Evolutionary conservation across 768 basidiomycete genomes (phyloP), one percentile per base, ranked within the genome.

Genomic region (Boletus coccyginus): DNA sequence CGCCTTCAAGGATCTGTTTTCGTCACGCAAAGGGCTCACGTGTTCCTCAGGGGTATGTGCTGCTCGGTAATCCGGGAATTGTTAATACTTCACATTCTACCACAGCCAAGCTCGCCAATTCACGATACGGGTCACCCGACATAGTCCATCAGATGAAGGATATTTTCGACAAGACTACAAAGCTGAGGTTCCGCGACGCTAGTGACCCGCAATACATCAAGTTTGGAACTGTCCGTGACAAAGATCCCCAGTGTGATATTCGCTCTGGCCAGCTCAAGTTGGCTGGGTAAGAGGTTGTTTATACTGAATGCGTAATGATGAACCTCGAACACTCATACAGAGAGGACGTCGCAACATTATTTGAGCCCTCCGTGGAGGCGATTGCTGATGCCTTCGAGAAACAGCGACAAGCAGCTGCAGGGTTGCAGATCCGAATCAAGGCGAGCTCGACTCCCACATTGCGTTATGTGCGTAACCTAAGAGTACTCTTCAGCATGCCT

Each of bases 281-380:
- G 21, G 24, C 66, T 3, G 75, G 74, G 77, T 78, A 52, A 40
- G 69, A 39, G 32, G 3, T n/a, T n/a, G 12, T 21, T 31, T 21
- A 2, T 3, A 8, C 45, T n/a, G 13, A 32, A 17, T 14, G 4
- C 27, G 3, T n/a, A 5, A 4, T 17, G n/a, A 11, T 32, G 12
- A 53, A 3, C 10, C 0, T 45, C 5, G 7, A 32, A 32, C 6
- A 7, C 3, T 31, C 3, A n/a, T n/a, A 13, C 52, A 78, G 78
- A 6, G 50, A 61, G 7, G 71, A 75, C 11, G 67, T 81, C 5
- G 71, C 69, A 2, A 57, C 53, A 2, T 75, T 78, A 43, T 82
- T 82, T 55, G 72, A 77, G 40, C 76, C 75, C 0, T 78, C 79
- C 0, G 60, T 80, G 9, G 49, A 69, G n/a, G 70, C 56, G 1